Conservation (phyloP, 768 basidiomycete species). For the Termitomyces sp. region DNA sequence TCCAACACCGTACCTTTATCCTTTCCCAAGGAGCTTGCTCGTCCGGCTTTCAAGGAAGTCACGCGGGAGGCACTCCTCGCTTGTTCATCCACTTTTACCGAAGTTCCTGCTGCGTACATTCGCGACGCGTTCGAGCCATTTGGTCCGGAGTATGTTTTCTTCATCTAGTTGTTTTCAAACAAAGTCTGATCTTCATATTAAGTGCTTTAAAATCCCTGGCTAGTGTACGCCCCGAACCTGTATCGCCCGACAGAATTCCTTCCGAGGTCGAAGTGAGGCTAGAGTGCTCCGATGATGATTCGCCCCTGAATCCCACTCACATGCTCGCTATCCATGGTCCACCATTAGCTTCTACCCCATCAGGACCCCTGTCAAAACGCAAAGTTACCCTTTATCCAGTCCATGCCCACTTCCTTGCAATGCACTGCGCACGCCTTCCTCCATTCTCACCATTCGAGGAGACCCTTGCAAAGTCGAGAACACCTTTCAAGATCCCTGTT, state of each 20-base stretch:
- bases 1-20: conserved; percentile 25
- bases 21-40: conserved; percentile 48
- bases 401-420: conserved; percentile 65
- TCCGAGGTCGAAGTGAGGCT: conserved; percentile 25
- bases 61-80: conserved; percentile 39
- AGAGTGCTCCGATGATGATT: conserved; percentile 23
- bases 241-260: conserved; percentile 30
- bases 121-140: conserved; percentile 41
- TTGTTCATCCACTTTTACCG: conserved; percentile 42
- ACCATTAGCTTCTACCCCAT: conserved; percentile 8
- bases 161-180: neutral
- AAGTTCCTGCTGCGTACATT: conserved; percentile 46
- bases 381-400: conserved; percentile 53
- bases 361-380: conserved; percentile 13
- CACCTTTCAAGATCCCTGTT: conserved; percentile 43
- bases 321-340: conserved; percentile 40
- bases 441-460: conserved; percentile 31
- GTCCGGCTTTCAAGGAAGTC: conserved; percentile 45
- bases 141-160: conserved; percentile 33
- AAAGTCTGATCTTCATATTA: conserved; percentile 4
- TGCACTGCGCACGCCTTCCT: conserved; percentile 62
- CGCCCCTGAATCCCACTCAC: conserved; percentile 40
- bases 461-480: conserved; percentile 20
- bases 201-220: conserved; percentile 35
- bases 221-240: conserved; percentile 24